phyloP scores from a whole-genome alignment of 2,329 filamentous ascomycete genomes.

The Arthrobotrys entomopaga region DNA sequence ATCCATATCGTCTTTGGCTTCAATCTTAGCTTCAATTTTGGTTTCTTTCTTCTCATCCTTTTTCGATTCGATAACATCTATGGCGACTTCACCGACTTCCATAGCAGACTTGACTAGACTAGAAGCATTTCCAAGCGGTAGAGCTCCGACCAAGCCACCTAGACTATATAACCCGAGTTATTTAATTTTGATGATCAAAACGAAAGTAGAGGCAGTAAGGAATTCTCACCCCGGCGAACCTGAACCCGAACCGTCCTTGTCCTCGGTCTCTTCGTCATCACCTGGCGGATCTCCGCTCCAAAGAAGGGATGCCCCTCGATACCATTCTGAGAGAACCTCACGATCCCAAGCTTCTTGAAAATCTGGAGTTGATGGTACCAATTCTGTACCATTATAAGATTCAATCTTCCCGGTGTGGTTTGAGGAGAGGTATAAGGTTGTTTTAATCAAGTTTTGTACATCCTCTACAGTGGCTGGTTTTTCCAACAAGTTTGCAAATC shows the following conservation, averaged over 20 bases:
- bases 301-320: constrained; percentile 35
- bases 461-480: neutral
- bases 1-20: constrained; percentile 7
- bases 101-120: constrained; percentile 21
- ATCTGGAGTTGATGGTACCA: constrained; percentile 23
- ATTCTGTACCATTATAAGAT: constrained; percentile 16
- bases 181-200: neutral
- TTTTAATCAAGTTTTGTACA: constrained; percentile 23
- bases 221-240: constrained; percentile 9
- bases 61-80: constrained; percentile 11
- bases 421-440: constrained; percentile 14
- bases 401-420: constrained; percentile 4
- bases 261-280: neutral
- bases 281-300: constrained; percentile 19
- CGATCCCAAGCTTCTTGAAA: constrained; percentile 42
- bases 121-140: constrained; percentile 10
- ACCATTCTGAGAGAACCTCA: constrained; percentile 43
- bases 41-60: constrained; percentile 23
- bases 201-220: neutral
- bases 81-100: constrained; percentile 16
- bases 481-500: constrained; percentile 15
- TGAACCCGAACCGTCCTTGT: neutral
- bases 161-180: neutral
- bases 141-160: constrained; percentile 5
- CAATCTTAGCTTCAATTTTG: constrained; percentile 23